These are phyloP conservation scores for Aureobasidium mangrovei DNA, from an alignment of 2,329 filamentous ascomycete species.

Conservation along the genomic window DNA sequence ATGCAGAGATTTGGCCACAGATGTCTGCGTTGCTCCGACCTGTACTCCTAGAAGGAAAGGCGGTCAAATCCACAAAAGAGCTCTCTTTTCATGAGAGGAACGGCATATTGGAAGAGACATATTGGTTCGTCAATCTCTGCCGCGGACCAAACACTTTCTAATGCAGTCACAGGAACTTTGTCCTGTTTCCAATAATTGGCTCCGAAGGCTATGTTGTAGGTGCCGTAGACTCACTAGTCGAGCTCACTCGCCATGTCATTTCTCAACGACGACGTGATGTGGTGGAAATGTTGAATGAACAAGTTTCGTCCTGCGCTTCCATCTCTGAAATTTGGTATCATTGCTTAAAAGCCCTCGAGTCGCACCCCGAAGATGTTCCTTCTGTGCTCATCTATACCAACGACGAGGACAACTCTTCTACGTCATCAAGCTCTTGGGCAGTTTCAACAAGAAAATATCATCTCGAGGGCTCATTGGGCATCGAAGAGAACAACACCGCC, in stretches of 20 bases:
- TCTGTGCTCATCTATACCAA: constrained; percentile 18
- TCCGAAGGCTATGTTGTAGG: constrained; percentile 13
- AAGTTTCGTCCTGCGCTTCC: neutral
- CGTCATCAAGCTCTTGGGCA: constrained; percentile 8
- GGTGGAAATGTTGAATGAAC: constrained; percentile 11
- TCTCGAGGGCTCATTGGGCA: constrained; percentile 23
- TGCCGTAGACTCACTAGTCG: constrained; percentile 14
- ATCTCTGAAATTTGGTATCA: constrained; percentile 14
- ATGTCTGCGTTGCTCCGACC: constrained; percentile 11
- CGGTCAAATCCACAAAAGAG: constrained; percentile 17
- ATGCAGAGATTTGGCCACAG: constrained; percentile 14
- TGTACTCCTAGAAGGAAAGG: constrained; percentile 20
- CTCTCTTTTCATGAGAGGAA: constrained; percentile 21
- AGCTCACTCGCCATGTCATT: constrained; percentile 13
- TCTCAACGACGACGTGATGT: constrained; percentile 13
- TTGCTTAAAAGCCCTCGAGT: constrained; percentile 13
- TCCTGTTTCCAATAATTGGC: constrained; percentile 22
- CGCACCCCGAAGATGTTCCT: constrained; percentile 13
- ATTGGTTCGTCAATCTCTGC: constrained; percentile 17
- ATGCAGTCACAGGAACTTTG: constrained; percentile 13
- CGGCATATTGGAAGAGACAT: constrained; percentile 24
- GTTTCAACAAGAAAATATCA: constrained; percentile 17
- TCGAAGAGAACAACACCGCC: constrained; percentile 20
- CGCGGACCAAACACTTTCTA: neutral
- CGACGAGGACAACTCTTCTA: constrained; percentile 18